phyloP scores from a whole-genome alignment of 2,329 filamentous ascomycete genomes.

The Amylocarpus encephaloides region DNA sequence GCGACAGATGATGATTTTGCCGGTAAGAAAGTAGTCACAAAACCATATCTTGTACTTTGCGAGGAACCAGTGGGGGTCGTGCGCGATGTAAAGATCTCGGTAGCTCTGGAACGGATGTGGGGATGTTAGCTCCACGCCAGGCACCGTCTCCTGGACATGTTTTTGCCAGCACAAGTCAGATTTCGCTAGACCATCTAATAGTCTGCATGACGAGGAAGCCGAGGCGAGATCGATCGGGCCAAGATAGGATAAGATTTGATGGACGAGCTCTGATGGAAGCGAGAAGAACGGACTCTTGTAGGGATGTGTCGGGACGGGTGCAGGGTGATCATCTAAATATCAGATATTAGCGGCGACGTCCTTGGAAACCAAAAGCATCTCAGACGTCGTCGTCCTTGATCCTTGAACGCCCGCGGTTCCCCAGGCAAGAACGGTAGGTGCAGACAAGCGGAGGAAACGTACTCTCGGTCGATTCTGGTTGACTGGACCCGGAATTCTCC shows the following conservation, averaged over 20 bases:
- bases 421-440: no score
- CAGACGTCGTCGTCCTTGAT: no score
- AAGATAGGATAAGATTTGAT: constrained; percentile 63
- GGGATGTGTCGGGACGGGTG: not conserved
- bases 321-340: not conserved
- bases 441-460: no score
- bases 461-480: not conserved
- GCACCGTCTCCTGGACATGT: constrained; percentile 63
- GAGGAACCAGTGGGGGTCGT: constrained; percentile 82
- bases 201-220: constrained; percentile 54
- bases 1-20: constrained; percentile 68
- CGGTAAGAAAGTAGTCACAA: constrained; percentile 64
- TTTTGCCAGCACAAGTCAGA: constrained; percentile 68
- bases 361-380: not conserved
- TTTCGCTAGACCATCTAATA: constrained; percentile 51
- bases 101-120: constrained; percentile 58
- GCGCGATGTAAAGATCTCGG: constrained; percentile 63
- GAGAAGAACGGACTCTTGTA: constrained; percentile 35
- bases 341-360: constrained; percentile 4
- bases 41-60: constrained; percentile 81
- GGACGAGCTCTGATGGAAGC: constrained; percentile 70
- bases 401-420: no score
- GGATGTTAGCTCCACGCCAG: constrained; percentile 44
- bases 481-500: not conserved
- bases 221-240: constrained; percentile 55